Evolutionary conservation across 78 protist species (phyloP).

Genomic region (Dictyostelium discoideum): DNA sequence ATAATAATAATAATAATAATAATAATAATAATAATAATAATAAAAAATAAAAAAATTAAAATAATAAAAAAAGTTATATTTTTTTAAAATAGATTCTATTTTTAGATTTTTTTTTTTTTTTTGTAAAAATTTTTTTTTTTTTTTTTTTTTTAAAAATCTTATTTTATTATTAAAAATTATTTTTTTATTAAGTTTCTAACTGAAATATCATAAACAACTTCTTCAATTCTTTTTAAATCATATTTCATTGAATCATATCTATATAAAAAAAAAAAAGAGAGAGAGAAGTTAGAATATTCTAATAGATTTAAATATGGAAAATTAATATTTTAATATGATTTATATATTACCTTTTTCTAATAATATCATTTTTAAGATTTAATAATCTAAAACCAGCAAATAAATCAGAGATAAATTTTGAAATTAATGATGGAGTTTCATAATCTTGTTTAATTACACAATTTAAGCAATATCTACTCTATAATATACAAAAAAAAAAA

Average conservation of each 20-base stretch:
- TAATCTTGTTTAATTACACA: slow-evolving; percentile 81
- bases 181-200: slow-evolving; percentile 69
- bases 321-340: slow-evolving; percentile 18
- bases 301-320: neutral
- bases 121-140: neutral
- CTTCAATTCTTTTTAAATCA: slow-evolving; percentile 88
- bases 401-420: slow-evolving; percentile 64
- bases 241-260: slow-evolving; percentile 77
- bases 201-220: slow-evolving; percentile 87
- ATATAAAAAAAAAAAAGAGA: neutral
- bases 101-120: neutral
- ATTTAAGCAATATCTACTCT: slow-evolving; percentile 82
- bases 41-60: neutral
- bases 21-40: too few relatives aligned
- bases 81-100: too few relatives aligned
- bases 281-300: neutral
- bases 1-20: too few relatives aligned
- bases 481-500: neutral
- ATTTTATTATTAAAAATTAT: neutral
- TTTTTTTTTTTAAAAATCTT: neutral
- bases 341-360: slow-evolving; percentile 60
- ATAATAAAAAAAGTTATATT: neutral
- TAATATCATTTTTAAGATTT: slow-evolving; percentile 87
- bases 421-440: slow-evolving; percentile 51
- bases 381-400: slow-evolving; percentile 81